These are phyloP conservation scores for Isoetes taiwanensis DNA, from an alignment of 75 land plant species.

Conservation along the genomic window DNA sequence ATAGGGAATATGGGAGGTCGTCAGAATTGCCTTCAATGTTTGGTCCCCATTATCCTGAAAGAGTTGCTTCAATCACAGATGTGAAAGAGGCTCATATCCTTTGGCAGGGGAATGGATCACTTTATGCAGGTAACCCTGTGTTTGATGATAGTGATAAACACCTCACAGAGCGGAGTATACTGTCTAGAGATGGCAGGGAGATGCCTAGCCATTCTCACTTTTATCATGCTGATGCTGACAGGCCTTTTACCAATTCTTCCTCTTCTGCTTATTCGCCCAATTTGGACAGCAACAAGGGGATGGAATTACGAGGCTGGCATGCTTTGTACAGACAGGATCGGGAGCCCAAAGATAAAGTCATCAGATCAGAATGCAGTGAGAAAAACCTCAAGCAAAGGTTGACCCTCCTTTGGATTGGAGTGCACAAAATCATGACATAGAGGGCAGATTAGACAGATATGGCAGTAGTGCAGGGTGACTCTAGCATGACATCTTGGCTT, in stretches of 20 bases:
- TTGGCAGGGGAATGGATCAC: background rate
- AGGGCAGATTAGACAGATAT: constrained; percentile 21
- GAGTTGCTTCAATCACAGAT: constrained; percentile 1
- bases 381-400: constrained; percentile 3
- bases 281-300: constrained; percentile 2
- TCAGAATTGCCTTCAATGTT: constrained; percentile 4
- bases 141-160: constrained; percentile 8
- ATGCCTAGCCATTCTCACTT: no score
- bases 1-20: background rate
- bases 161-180: background rate
- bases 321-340: constrained; percentile 10
- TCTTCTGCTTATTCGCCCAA: background rate
- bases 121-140: constrained; percentile 7
- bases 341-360: no score
- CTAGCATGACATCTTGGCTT: background rate
- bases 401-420: constrained; percentile 17
- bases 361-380: no score
- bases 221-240: constrained; percentile 11
- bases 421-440: constrained; percentile 4
- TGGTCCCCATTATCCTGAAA: background rate
- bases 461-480: constrained; percentile 9
- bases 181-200: constrained; percentile 10
- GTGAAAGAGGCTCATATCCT: background rate
- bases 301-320: background rate
- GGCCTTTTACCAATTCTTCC: background rate